Evolutionary conservation across 768 basidiomycete species (phyloP), one percentile per base, ranked within the genome.

Genomic region (Xerocomellus intermedius): DNA sequence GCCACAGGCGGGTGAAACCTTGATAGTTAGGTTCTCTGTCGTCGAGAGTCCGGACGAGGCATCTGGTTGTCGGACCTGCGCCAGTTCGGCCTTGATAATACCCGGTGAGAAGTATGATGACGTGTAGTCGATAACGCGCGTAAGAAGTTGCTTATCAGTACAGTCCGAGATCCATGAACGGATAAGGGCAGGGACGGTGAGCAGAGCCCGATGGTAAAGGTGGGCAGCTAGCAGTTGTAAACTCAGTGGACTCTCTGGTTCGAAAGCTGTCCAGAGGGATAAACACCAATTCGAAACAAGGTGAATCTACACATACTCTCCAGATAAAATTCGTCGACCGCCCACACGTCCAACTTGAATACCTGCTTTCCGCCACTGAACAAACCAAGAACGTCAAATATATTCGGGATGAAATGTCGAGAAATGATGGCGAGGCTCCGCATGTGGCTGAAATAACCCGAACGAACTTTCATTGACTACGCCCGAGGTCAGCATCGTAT

Each of bases 81-180:
- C 79, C n/a, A 98, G 78, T 65, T 98, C 95, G 7, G 89, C 78
- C 14, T 75, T 79, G 65, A 96, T 89, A 65, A 99, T 84, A 38
- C 91, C 83, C 0, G 95, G 93, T 2, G 95, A 96, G 75, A 97
- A 92, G 73, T 91, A 79, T 17, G 82, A 78, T 0, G 91, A 84
- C 0, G 94, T 96, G 70, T 91, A 94, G 32, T 80, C 75, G 6
- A 86, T 80, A 55, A 98, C 79, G 4, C 87, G 78, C 28, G 81
- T 79, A n/a, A 84, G 86, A 2, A 98, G 79, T 64, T 94, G 91
- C 13, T 90, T 87, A 69, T 98, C 94, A 61, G 91, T 94, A 73
- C 89, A 89, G 37, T 89, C 88, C 38, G 85, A 78, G 42, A 94
- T 85, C 91, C 93, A 98, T 12, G 78, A 76, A 43, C 94, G 84